These are phyloP conservation scores for Candida ficus DNA, from an alignment of 805 yeast species.

Conservation along the genomic window DNA sequence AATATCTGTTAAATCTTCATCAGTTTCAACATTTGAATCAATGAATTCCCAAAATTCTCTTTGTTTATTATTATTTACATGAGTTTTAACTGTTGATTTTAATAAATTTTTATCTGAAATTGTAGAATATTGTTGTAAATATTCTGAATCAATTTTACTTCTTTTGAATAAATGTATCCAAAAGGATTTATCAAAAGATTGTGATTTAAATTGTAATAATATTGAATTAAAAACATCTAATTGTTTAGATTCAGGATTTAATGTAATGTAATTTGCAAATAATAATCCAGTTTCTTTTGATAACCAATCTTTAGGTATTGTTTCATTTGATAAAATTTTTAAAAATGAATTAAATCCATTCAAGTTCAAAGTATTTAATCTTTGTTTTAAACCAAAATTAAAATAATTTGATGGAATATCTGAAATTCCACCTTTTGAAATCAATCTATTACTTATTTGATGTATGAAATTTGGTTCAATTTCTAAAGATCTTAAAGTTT, in stretches of 20 bases:
- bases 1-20: conserved; percentile 3
- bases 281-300: conserved; percentile 9
- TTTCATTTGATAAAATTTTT: conserved; percentile 4
- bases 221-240: background rate
- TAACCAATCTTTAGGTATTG: conserved; percentile 11
- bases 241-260: conserved; percentile 2
- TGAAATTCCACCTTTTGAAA: conserved; percentile 16
- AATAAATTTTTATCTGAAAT: too few species aligned
- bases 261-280: conserved; percentile 11
- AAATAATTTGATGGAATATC: conserved; percentile 11
- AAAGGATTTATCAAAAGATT: conserved; percentile 8
- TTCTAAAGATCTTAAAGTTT: conserved; percentile 9
- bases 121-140: too few species aligned
- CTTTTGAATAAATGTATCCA: conserved; percentile 13
- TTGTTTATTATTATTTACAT: conserved; percentile 4
- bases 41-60: conserved; percentile 13
- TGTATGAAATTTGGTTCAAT: conserved; percentile 3
- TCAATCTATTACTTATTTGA: conserved; percentile 13
- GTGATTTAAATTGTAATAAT: conserved; percentile 1
- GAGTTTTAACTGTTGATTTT: too few species aligned
- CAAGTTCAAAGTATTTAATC: conserved; percentile 9
- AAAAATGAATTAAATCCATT: conserved; percentile 15
- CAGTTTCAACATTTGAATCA: conserved; percentile 2
- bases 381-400: conserved; percentile 14
- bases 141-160: conserved; percentile 7